Percentiles rank a stretch among this genome's conserved stretches.
Evolutionary conservation across 2,329 filamentous ascomycete species (phyloP).

Genomic region (Colletotrichum tabaci): DNA sequence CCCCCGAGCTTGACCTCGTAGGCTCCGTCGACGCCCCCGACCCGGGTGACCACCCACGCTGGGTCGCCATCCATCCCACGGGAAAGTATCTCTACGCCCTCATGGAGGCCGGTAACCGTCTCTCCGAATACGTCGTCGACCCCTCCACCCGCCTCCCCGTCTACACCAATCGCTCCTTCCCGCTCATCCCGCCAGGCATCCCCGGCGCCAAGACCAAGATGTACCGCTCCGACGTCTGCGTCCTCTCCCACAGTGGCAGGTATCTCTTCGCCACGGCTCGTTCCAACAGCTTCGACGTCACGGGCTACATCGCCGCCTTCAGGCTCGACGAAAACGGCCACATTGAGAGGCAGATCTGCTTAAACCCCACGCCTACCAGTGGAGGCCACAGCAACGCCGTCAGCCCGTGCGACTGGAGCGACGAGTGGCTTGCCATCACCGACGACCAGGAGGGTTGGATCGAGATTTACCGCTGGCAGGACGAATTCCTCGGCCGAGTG

Average conservation of each 20-base stretch:
- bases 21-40: conserved; percentile 81
- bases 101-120: conserved; percentile 90
- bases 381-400: conserved; percentile 92
- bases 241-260: conserved; percentile 75
- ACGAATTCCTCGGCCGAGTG: conserved; percentile 84
- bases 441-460: conserved; percentile 91
- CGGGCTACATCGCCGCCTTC: conserved; percentile 88
- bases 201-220: conserved; percentile 66
- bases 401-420: conserved; percentile 85
- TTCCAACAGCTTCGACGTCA: conserved; percentile 81
- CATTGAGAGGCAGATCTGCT: conserved; percentile 83
- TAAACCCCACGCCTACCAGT: conserved; percentile 88
- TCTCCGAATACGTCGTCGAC: conserved; percentile 88
- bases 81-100: conserved; percentile 87
- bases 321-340: conserved; percentile 77
- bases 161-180: conserved; percentile 83
- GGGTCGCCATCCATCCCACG: conserved; percentile 87
- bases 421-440: conserved; percentile 91
- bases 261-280: conserved; percentile 91
- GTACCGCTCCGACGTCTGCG: conserved; percentile 90
- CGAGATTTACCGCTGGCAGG: conserved; percentile 89
- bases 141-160: conserved; percentile 80
- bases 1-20: conserved; percentile 65
- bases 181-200: conserved; percentile 83
- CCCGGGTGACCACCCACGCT: conserved; percentile 83